phyloP scores from a whole-genome alignment of 1,284 basidiomycete species.

The Ustilago tritici region DNA sequence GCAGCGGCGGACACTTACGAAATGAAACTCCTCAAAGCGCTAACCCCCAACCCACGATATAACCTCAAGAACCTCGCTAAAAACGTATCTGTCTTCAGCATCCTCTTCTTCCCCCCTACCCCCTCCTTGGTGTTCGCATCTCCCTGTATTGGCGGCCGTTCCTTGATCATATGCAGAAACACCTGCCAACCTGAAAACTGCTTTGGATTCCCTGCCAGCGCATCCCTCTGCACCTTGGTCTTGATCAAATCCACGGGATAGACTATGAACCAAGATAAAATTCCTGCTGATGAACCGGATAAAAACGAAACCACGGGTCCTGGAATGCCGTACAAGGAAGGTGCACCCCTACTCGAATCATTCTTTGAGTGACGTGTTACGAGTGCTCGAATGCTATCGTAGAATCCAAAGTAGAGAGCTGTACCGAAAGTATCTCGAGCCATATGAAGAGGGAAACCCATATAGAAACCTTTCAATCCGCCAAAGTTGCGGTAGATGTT shows the following conservation, averaged over 20 bases:
- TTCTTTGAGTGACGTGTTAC: constrained; percentile 49
- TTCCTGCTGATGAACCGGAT: constrained; percentile 64
- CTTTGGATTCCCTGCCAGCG: constrained; percentile 80
- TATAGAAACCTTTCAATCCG: constrained; percentile 67
- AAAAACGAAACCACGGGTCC: constrained; percentile 65
- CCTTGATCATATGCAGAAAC: constrained; percentile 80
- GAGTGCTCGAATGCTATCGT: constrained; percentile 62
- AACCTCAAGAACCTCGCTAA: constrained; percentile 58
- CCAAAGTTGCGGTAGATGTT: constrained; percentile 66
- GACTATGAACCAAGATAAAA: constrained; percentile 64
- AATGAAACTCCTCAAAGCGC: constrained; percentile 66
- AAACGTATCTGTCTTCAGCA: constrained; percentile 74
- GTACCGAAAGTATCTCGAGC: constrained; percentile 60
- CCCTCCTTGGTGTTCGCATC: not conserved
- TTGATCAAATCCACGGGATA: constrained; percentile 78
- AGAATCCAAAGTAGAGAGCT: constrained; percentile 67
- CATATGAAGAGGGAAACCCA: constrained; percentile 65
- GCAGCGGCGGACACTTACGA: constrained; percentile 19
- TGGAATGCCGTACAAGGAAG: constrained; percentile 55
- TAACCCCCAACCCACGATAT: constrained; percentile 67
- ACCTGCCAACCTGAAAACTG: constrained; percentile 78
- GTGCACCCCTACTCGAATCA: constrained; percentile 22
- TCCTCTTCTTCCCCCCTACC: not conserved
- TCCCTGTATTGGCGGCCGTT: constrained; percentile 76
- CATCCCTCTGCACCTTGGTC: constrained; percentile 89